Evolutionary conservation across 148 eudicot genomes (phyloP).

Genomic region (Persicaria maculosa): DNA sequence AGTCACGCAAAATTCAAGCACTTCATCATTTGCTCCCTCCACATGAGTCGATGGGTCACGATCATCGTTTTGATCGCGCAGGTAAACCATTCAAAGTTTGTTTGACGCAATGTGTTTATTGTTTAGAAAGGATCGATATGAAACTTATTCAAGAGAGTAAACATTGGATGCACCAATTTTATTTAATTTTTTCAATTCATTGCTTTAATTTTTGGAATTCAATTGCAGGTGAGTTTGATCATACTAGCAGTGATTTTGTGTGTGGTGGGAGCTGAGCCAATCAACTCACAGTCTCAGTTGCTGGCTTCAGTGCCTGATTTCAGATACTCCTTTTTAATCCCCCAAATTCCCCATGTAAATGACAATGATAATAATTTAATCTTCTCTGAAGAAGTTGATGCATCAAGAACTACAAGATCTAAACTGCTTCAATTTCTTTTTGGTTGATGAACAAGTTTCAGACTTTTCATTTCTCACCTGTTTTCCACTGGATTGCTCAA

Average conservation of each 20-base stretch:
- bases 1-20: conserved; percentile 7
- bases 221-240: conserved; percentile 6
- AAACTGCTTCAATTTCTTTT: background rate
- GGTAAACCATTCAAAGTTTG: conserved; percentile 7
- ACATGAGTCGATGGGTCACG: conserved; percentile 11
- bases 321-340: conserved; percentile 12
- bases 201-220: no score
- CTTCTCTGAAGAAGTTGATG: conserved; percentile 1
- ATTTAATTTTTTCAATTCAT: no score
- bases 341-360: background rate
- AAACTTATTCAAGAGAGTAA: no score
- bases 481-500: background rate
- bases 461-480: no score
- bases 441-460: conserved; percentile 2
- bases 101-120: background rate
- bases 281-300: background rate
- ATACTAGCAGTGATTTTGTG: background rate
- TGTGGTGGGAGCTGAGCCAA: conserved; percentile 8
- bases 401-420: conserved; percentile 5
- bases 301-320: conserved; percentile 5
- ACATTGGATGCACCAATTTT: no score
- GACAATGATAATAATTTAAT: background rate
- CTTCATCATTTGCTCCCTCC: conserved; percentile 16
- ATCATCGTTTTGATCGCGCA: conserved; percentile 14
- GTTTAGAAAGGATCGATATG: background rate